Evolutionary conservation across 2,329 filamentous ascomycete species (phyloP).

Genomic region (Ascochyta pisi): DNA sequence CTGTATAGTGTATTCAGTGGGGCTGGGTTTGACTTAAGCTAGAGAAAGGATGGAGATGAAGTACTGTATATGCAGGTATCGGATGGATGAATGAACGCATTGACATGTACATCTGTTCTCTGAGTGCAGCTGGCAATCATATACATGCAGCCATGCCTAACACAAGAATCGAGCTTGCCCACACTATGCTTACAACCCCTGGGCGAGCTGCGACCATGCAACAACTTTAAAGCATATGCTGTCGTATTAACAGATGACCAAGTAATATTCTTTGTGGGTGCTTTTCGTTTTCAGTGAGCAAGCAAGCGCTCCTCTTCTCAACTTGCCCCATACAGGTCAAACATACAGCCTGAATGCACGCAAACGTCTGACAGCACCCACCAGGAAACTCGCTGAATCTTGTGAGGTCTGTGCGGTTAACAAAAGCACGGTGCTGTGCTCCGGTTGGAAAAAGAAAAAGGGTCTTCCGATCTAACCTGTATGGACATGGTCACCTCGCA

Average conservation of each 20-base stretch:
- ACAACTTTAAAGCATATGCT: background rate
- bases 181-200: background rate
- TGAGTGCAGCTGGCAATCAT: no score
- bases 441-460: background rate
- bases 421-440: background rate
- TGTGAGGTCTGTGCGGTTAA: background rate
- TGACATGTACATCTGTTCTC: no score
- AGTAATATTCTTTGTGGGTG: no score
- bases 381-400: background rate
- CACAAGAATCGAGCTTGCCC: no score
- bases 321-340: background rate
- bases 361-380: background rate
- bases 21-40: slow-evolving; percentile 80
- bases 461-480: no score
- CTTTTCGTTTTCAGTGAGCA: no score
- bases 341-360: background rate
- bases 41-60: background rate
- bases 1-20: slow-evolving; percentile 89
- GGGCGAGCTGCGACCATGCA: background rate
- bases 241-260: background rate
- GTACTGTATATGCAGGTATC: no score
- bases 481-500: background rate
- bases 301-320: background rate
- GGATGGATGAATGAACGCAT: background rate
- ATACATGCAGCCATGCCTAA: no score